Evolutionary conservation across 106 monocot genomes (phyloP), one percentile per base, ranked within the genome.

Genomic region (Xerophyta viscosa): DNA sequence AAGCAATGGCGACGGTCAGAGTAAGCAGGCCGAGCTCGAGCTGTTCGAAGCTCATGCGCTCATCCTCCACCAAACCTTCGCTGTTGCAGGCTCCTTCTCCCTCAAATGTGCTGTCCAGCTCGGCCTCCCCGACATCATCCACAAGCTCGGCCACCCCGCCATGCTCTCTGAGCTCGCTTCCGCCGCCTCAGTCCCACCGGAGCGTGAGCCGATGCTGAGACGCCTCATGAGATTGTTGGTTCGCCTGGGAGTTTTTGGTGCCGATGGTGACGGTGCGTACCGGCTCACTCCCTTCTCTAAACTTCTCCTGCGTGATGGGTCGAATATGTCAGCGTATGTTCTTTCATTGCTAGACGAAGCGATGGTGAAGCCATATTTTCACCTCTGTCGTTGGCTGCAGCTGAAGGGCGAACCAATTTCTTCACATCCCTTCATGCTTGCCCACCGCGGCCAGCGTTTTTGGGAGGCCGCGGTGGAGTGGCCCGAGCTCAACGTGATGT

Each of bases 81-180:
- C 23, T 39, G 29, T 24, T 5, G 3, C n/a, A 2, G 39, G 52
- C 37, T 46, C 62, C 17, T 61, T 70, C 60, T 33, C 31, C 27
- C 45, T 70, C 39, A 62, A 62, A 22, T 54, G 70, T 20, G 48
- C 70, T 28, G 9, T 62, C 12, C 50, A 70, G 29, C 62, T 70
- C 3, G 62, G 50, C 37, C 42, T 70, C 6, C 27, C 53, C 28
- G 62, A 62, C 37, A n/a, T 36, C 48, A 18, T 68, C 50, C 42
- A 60, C 33, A 0, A n/a, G 36, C 27, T 37, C 29, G 56, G 54
- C 22, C 5, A 20, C 0, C 49, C 48, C 7, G 50, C 57, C 30
- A 4, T 37, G 4, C 42, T 57, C 63, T n/a, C 47, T 20, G 46
- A 70, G 24, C 62, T 70, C 1, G 24, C 36, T 1, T 1, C 26